Evolutionary conservation across 208 protist species (phyloP).

Genomic region (Phytomonas sp.): DNA sequence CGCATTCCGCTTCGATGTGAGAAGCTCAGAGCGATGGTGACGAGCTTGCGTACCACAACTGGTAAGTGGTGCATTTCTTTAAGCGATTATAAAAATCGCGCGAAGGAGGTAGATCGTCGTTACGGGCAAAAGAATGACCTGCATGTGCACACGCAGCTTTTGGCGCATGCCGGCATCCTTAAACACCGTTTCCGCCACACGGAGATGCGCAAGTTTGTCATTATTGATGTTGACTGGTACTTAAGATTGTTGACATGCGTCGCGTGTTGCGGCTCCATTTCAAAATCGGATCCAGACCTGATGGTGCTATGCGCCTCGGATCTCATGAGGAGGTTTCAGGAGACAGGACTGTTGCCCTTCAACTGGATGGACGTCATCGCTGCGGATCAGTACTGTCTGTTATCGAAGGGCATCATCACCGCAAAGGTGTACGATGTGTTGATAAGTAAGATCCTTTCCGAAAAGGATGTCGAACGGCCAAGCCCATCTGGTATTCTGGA

Average conservation of each 20-base stretch:
- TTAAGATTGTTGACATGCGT: constrained; percentile 25
- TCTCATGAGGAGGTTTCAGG: neutral
- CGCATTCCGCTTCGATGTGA: constrained; percentile 42
- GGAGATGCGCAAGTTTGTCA: constrained; percentile 32
- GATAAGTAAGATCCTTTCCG: neutral
- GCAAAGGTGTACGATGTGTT: neutral
- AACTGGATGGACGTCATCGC: neutral
- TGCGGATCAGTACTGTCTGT: neutral
- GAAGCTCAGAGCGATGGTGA: constrained; percentile 22
- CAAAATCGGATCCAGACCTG: constrained; percentile 4
- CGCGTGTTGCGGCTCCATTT: constrained; percentile 18
- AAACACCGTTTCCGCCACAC: constrained; percentile 48
- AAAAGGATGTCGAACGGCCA: neutral
- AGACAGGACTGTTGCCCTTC: neutral
- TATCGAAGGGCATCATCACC: constrained; percentile 2
- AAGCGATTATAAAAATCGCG: constrained; percentile 50
- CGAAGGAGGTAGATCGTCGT: constrained; percentile 26
- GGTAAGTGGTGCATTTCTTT: constrained; percentile 49
- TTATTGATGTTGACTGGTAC: constrained; percentile 66
- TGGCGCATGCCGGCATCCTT: constrained; percentile 52
- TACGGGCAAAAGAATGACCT: constrained; percentile 43
- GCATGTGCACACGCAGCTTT: constrained; percentile 62
- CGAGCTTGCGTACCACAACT: constrained; percentile 19
- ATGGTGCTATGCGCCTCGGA: neutral
- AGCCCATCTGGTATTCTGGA: constrained; percentile 11